Base-by-base conservation (phyloP, 768 basidiomycete genomes). In the Leccinum olivaceopallidum region DNA sequence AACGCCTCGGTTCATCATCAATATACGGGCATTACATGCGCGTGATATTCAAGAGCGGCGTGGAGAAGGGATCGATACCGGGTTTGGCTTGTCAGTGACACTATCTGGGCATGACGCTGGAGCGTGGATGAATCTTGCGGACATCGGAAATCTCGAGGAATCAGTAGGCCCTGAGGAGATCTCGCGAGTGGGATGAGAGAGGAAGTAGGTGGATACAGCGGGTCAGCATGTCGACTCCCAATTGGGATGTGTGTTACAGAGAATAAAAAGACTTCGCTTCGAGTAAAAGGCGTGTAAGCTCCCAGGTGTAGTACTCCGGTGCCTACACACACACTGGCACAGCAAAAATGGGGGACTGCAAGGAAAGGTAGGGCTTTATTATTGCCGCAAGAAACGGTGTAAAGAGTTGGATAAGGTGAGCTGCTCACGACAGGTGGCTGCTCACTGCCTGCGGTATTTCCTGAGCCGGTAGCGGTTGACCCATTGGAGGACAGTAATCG, bases 351-450 rank as follows among this genome's bases (percentile, higher is more conserved):
- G 26, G 26, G 26, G 26, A 26, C 80, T 14, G 80, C 82, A 36
- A 90, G 76, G 72, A 88, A 83, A 5, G 86, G 86, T 16, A 89
- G 74, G 12, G 83, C 84, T 49, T 73, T 28, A 83, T 75, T 53
- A 87, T 74, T 24, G 85, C 86, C 28, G 66, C 63, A 42, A 89
- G 79, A 12, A 90, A 77, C 88, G 89, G 58, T 53, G 58, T 20
- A 24, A 42, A 36, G 51, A 42, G 13, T 71, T 26, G 60, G 60
- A 39, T 20, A 39, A 26, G 26, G 26, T 26, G 26, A 16, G 26
- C 26, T 26, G 26, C 26, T 26, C 26, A 26, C 26, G 26, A 26
- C 26, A 26, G 26, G 26, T 26, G 26, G 26, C 26, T 26, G 26
- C 26, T 26, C 26, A 26, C 26, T 59, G 64, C 54, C 65, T 68